Conservation (phyloP, 192 early-diverging fungal species). For the Coemansia sp. region DNA sequence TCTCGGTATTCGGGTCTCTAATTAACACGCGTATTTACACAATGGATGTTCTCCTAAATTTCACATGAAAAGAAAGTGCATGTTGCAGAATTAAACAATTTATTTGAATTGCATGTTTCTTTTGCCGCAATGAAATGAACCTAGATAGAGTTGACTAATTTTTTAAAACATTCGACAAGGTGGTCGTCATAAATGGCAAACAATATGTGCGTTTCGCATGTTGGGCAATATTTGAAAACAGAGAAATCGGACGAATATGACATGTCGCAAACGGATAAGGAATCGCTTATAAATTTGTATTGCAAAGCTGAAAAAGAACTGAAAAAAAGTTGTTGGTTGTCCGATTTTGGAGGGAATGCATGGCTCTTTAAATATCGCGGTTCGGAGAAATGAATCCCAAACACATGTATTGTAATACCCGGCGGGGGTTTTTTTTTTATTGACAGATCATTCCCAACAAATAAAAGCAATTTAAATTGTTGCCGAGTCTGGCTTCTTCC, state of each 20-base stretch:
- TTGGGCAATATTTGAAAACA: neutral
- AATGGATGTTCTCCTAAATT: no score
- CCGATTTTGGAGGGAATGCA: neutral
- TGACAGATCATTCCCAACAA: no score
- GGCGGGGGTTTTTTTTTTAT: no score
- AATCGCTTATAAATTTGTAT: neutral
- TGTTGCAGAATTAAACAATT: no score
- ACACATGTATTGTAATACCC: no score
- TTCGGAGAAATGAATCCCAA: no score
- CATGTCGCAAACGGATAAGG: neutral
- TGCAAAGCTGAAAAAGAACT: neutral
- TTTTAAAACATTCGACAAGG: neutral
- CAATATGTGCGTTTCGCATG: neutral
- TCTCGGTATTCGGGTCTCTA: no score
- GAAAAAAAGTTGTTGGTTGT: neutral
- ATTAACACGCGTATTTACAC: no score
- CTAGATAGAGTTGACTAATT: neutral
- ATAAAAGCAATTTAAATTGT: no score
- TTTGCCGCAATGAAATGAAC: neutral
- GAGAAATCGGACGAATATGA: no score
- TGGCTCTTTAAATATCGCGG: no score
- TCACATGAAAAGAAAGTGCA: no score
- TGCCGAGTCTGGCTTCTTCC: constrained; percentile 6
- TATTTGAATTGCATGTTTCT: neutral
- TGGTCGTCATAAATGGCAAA: neutral